Base-by-base conservation (phyloP, 768 basidiomycete genomes). In the Termitomyces sp. region DNA sequence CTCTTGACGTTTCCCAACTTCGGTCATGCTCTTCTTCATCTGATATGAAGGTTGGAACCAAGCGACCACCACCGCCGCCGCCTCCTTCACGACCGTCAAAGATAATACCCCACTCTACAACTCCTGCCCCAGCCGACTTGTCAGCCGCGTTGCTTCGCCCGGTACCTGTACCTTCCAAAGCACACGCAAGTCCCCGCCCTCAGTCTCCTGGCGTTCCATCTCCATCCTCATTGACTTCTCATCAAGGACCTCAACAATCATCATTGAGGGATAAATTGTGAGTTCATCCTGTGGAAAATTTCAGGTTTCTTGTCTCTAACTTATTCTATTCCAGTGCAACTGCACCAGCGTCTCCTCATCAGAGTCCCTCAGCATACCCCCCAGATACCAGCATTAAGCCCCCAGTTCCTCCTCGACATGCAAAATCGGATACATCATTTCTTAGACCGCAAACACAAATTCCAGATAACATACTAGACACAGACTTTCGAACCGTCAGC, bases 21-120 rank as follows among this genome's bases (percentile, higher is more conserved):
- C 78, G 79, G 15, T 59, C 74, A 9, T 76, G 79, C 0, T 74
- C 77, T 2, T 85, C 85, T 2, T 74, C 79, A 5, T 82, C 83
- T 1, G 85, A 87, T 62, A 60, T 82, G 45, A 79, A 78, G 55
- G 60, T 62, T 15, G 64, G 69, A 14, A 66, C 69, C 19, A 80
- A 76, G 59, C 77, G 83, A 50, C 75, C 78, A 2, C 85, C 85
- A 0, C 82, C 81, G 0, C 86, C 86, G 0, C 86, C 86, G 1
- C 81, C 82, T 1, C 78, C 82, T n/a, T 67, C 77, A 17, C 57
- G 60, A 15, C 14, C 54, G 6, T 46, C 47, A 68, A 66, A 56
- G 68, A 57, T 41, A 61, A 55, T 66, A 78, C 62, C 72, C 3
- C 68, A 75, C 0, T 68, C 76, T 30, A 69, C 75, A 5, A 69